Evolutionary conservation across 2,329 filamentous ascomycete species (phyloP), one percentile per base, ranked within the genome.

Genomic region (Calonectria henricotiae): DNA sequence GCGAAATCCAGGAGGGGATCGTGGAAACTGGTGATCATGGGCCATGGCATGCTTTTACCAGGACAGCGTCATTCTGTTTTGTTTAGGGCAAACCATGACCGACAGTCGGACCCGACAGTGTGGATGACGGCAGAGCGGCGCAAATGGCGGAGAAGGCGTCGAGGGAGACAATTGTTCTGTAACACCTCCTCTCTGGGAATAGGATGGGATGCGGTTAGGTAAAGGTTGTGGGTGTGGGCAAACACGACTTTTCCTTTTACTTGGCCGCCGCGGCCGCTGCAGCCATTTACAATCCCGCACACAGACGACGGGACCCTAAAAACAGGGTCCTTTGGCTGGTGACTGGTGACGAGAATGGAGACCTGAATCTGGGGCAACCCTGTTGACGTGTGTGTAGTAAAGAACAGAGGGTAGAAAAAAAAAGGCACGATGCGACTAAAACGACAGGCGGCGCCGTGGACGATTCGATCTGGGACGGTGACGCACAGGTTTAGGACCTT

Each of bases 401-500:
- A 47, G 32, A n/a, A 4, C 44, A 63, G 32, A 61, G 51, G 30
- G 60, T 35, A 41, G 41, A 49, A 47, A 41, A 43, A 37, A 43
- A 69, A 60, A 54, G 55, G 62, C 62, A 69, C 62, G 62, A 65
- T 65, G 62, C 62, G 54, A 65, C 67, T 43, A 65, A 23, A 49
- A 49, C 44, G 54, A 46, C 37, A 64, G 62, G 44, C 44, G 58
- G 51, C 62, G 62, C 49, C 20, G 63, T 78, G 69, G 69, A 78
- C 71, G 76, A 76, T 75, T 78, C 70, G 76, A 78, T 77, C 76
- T 78, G 54, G 69, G 73, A 74, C 67, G 73, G 76, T 78, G 76
- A 78, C 76, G 76, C 76, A 78, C 76, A 78, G 76, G 73, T 69
- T 77, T 76, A 71, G 70, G 69, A 69, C 73, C 74, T 77, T 73